Evolutionary conservation across 345 rosid genomes (phyloP), one percentile per base, ranked within the genome.

Genomic region (Salix exigua): DNA sequence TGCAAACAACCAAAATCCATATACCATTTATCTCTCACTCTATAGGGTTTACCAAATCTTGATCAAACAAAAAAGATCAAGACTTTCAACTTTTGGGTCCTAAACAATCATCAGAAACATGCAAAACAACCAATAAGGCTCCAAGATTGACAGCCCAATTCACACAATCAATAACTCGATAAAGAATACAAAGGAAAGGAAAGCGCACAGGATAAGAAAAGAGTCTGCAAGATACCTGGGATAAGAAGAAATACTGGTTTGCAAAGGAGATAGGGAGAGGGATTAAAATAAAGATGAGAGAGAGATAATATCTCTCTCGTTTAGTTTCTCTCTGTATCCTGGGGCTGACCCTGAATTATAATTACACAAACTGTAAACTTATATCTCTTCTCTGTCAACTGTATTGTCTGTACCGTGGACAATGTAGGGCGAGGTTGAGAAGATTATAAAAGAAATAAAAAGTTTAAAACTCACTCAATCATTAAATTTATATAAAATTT

Each of bases 291-390:
- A 11, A 58, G 23, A 38, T 66, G 46, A n/a, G n/a, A 30, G 26
- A 35, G 46, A 66, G 42, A 66, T 35, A 37, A 25, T 2, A 25
- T 48, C 58, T 68, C 44, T 40, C 44, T 40, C 13, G 11, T 40
- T 40, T 40, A 40, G 44, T 40, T 28, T 68, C 50, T 42, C 53
- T 42, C 72, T 70, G 40, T 70, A 30, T 30, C 9, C 10, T 55
- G 73, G 40, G 17, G 42, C 73, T 50, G 73, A 70, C 73, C 73
- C 40, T 50, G 73, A 50, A 58, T 58, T 58, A 23, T 58, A 58
- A 9, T 58, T 23, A n/a, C 28, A 23, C 63, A 9, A 58, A 21
- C 25, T 58, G 28, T 8, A n/a, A 58, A 23, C 12, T 25, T 55
- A 1, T n/a, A 10, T 23, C 63, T 58, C 63, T 8, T 11, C 28